Base-by-base conservation (phyloP, 257 asterid species). In the Ballota nigra region DNA sequence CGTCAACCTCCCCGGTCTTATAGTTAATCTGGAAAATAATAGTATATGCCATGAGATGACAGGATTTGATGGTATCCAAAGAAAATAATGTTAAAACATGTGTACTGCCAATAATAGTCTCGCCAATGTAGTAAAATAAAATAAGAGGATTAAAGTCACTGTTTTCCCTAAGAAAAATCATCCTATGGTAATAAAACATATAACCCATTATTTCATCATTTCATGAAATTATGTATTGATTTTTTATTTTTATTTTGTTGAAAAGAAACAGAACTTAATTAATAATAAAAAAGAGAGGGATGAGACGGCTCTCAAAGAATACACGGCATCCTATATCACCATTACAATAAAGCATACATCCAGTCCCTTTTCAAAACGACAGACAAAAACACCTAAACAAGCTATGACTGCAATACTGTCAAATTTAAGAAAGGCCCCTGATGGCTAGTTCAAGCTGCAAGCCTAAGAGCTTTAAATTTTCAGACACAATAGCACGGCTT, bases 1-100 rank as follows among this genome's bases (percentile, higher is more conserved):
- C 58, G 31, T 78, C 84, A 59, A 77, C 72, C 57, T 76, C 69
- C 72, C 84, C 81, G 78, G 68, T 78, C 70, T 79, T 75, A 20
- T 66, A 78, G 55, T 77, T 81, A 57, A 78, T 47, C 79, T 81
- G 68, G 68, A 70, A 63, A 47, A 52, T 22, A 69, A 20, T 31
- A 69, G 58, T 18, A 23, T 19, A 49, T 16, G 62, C 47, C 38
- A 60, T 77, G 40, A 62, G 51, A 73, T 20, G 66, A 75, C 45
- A 69, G 38, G 36, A 41, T 29, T 40, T 43, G 55, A 57, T 26
- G n/a, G n/a, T n/a, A 62, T 29, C 49, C 43, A 36, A 8, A 56
- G 40, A 38, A 63, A 19, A 69, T 52, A 55, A 18, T 41, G 24
- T 29, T 34, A 18, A 45, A 63, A 63, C 56, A 34, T 52, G 22